Evolutionary conservation across 2,329 filamentous ascomycete genomes (phyloP).

Genomic region (Aquanectria penicillioides): DNA sequence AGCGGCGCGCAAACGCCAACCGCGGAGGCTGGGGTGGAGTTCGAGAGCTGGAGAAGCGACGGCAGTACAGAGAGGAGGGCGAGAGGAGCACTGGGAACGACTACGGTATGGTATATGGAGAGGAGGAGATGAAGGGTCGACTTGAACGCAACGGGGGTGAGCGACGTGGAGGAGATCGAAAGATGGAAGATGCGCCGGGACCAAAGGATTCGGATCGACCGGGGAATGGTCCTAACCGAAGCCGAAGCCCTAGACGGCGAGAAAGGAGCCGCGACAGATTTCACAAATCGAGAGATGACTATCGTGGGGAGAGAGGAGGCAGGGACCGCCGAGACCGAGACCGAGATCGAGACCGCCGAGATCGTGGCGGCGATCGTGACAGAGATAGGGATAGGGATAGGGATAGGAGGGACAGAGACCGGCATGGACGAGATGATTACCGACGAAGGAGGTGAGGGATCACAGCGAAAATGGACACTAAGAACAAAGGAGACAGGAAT

Average conservation of each 20-base stretch:
- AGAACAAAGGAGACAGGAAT: slow-evolving; percentile 8
- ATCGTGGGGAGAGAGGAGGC: slow-evolving; percentile 41
- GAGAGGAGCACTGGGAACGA: slow-evolving; percentile 55
- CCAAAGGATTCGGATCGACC: slow-evolving; percentile 20
- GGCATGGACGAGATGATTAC: slow-evolving; percentile 34
- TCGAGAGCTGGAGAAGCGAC: slow-evolving; percentile 85
- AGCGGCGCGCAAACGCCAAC: slow-evolving; percentile 67
- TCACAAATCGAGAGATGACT: slow-evolving; percentile 39
- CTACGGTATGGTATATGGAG: slow-evolving; percentile 86
- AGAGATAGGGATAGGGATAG: slow-evolving; percentile 42
- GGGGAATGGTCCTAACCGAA: slow-evolving; percentile 27
- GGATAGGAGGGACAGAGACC: slow-evolving; percentile 42
- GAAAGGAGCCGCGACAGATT: slow-evolving; percentile 40
- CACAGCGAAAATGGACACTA: neutral
- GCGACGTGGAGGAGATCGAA: too few relatives aligned
- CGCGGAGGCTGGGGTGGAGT: slow-evolving; percentile 92
- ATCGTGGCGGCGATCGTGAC: slow-evolving; percentile 43
- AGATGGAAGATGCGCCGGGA: slow-evolving; percentile 26
- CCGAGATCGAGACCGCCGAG: slow-evolving; percentile 40
- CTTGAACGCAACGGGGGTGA: slow-evolving; percentile 53
- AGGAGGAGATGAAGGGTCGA: slow-evolving; percentile 70
- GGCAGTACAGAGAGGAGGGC: slow-evolving; percentile 83
- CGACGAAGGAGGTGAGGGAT: slow-evolving; percentile 32
- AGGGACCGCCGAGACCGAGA: slow-evolving; percentile 39
- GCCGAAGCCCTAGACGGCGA: slow-evolving; percentile 30